A percentile compares a stretch with the other conserved stretches of the same genome.
Evolutionary conservation across 2,329 filamentous ascomycete species (phyloP).

Genomic region (Cytospora mali): DNA sequence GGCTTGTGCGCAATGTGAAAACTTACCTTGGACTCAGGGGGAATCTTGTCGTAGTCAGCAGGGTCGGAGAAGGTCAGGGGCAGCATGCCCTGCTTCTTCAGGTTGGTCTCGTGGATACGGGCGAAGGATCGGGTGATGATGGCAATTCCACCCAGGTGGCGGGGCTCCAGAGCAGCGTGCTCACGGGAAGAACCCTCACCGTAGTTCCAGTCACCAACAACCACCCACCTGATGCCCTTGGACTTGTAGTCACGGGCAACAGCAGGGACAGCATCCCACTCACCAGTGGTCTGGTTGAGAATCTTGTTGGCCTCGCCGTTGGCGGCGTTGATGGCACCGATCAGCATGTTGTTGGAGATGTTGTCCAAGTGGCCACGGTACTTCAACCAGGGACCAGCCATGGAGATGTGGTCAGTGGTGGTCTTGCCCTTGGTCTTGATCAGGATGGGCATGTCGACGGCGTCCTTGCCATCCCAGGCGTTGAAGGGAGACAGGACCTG

Average conservation of each 20-base stretch:
- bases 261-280: conserved; percentile 86
- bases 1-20: neutral
- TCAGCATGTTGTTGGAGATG: conserved; percentile 99
- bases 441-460: conserved; percentile 79
- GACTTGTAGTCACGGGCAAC: conserved; percentile 98
- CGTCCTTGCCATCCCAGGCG: conserved; percentile 92
- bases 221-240: conserved; percentile 93
- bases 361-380: conserved; percentile 99
- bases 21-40: conserved; percentile 78
- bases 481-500: conserved; percentile 87
- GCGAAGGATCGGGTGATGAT: conserved; percentile 96
- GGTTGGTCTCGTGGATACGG: conserved; percentile 99
- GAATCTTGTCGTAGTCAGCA: conserved; percentile 97
- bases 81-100: conserved; percentile 99
- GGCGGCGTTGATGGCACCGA: conserved; percentile 92
- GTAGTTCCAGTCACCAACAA: conserved; percentile 99
- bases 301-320: conserved; percentile 98
- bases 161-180: conserved; percentile 95
- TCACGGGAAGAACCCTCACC: conserved; percentile 97
- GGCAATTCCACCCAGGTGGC: conserved; percentile 93
- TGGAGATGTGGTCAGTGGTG: conserved; percentile 95
- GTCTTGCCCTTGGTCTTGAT: conserved; percentile 98
- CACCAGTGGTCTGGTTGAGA: conserved; percentile 83
- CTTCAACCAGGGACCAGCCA: conserved; percentile 97
- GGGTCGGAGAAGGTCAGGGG: conserved; percentile 93